A percentile compares a stretch with the other conserved stretches of the same genome.
phyloP scores from a whole-genome alignment of 768 basidiomycete species.

The Tremella yokohamensis region DNA sequence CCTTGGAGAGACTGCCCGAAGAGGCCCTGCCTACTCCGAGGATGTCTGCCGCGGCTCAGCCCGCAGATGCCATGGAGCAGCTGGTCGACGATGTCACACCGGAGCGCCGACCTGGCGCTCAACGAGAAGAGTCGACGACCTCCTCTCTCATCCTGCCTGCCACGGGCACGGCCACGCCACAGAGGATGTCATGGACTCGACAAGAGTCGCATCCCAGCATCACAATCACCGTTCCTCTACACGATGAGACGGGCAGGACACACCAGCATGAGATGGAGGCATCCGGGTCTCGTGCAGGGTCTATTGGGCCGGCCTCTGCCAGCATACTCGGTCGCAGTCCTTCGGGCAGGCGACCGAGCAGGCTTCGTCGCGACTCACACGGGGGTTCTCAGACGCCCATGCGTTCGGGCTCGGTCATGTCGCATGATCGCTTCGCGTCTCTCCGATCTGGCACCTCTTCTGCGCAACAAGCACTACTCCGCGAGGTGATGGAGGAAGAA shows the following conservation, averaged over 20 bases:
- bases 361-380: slow-evolving; percentile 4
- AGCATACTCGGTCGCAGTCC: slow-evolving; percentile 16
- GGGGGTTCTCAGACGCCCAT: background rate
- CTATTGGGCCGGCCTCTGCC: background rate
- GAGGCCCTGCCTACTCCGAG: background rate
- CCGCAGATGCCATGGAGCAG: background rate
- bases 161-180: background rate
- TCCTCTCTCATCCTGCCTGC: slow-evolving; percentile 1
- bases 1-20: background rate
- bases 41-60: background rate
- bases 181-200: background rate
- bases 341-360: slow-evolving; percentile 19
- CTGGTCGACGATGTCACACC: background rate
- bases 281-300: background rate
- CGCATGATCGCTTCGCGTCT: slow-evolving; percentile 2
- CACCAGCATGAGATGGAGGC: background rate
- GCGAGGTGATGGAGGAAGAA: slow-evolving; percentile 32
- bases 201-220: slow-evolving; percentile 2
- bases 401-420: slow-evolving; percentile 2
- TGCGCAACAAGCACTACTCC: slow-evolving; percentile 18
- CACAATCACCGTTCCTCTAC: background rate
- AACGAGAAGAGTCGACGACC: background rate
- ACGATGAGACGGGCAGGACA: background rate
- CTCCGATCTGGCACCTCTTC: slow-evolving; percentile 2
- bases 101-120: background rate